A percentile compares a stretch with the other conserved stretches of the same genome.
These are phyloP conservation scores for Elaphomyces granulatus DNA, from an alignment of 495 filamentous ascomycete species.

Conservation along the genomic window DNA sequence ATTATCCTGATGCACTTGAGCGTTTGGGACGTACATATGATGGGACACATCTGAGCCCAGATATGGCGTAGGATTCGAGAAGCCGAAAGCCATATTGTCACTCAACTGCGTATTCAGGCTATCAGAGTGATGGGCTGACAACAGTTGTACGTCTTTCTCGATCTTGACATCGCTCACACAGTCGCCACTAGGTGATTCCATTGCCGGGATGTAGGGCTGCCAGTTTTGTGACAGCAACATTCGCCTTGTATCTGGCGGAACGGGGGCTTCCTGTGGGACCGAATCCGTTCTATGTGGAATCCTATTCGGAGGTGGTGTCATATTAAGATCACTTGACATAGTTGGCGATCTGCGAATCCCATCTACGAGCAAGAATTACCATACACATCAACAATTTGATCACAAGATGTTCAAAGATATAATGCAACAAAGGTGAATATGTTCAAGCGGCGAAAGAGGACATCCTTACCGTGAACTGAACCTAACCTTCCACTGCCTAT, in stretches of 20 bases:
- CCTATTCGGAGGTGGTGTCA: conserved; percentile 4
- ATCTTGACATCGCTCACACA: too few relatives aligned
- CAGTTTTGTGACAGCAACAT: conserved; percentile 3
- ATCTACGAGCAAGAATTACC: too few relatives aligned
- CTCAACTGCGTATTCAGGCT: not conserved
- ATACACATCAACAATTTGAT: too few relatives aligned
- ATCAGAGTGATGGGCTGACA: not conserved
- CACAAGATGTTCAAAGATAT: too few relatives aligned
- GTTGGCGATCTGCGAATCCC: conserved; percentile 6
- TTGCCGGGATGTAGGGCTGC: conserved; percentile 1
- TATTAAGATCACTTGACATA: conserved; percentile 2
- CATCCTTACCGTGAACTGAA: too few relatives aligned
- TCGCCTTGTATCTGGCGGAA: conserved; percentile 2
- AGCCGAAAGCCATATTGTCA: not conserved
- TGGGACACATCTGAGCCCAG: not conserved
- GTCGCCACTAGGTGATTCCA: too few relatives aligned
- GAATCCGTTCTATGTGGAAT: conserved; percentile 3
- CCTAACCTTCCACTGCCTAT: conserved; percentile 4
- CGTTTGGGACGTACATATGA: too few relatives aligned
- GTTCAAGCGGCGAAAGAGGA: too few relatives aligned
- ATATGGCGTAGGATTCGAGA: not conserved
- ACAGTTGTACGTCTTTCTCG: too few relatives aligned
- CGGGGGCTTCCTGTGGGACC: conserved; percentile 1
- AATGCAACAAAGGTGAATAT: too few relatives aligned
- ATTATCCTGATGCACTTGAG: too few relatives aligned